Base-by-base conservation (phyloP, 257 asterid species). In the Pogostemon cablin region DNA sequence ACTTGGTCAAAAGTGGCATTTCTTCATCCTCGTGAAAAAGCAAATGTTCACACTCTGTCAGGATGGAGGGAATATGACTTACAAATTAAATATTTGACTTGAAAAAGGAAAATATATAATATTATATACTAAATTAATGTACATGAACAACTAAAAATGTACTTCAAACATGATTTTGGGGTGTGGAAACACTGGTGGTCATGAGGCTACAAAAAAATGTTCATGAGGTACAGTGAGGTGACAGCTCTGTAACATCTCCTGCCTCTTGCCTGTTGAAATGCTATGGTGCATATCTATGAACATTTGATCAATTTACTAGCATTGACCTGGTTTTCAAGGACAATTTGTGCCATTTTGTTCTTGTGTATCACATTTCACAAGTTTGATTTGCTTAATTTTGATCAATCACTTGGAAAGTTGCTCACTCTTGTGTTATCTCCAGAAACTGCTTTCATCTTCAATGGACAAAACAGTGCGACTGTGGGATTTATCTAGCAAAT, bases 391-490 rank as follows among this genome's bases (percentile, higher is more conserved):
- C 65, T 61, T 53, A 55, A 65, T 72, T 62, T 66, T 11, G 67
- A 60, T 74, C 72, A 60, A 53, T 53, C 34, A 62, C 65, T 15
- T 57, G 62, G 17, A 65, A 60, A 60, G 65, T 81, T 15, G 42
- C 75, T 71, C 40, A 72, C n/a, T 41, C 68, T 59, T 72, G 65
- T 72, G 68, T 78, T 62, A 38, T 76, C 77, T 73, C 62, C 88
- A 92, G 98, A 85, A 85, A 80, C 81, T 92, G 81, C 90, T 93
- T 53, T 93, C 98, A 56, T 93, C 98, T 61, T 93, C 98, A 17
- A 93, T 93, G 98, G 98, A 93, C 84, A 90, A 90, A 80, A 90
- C 98, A 20, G 98, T 93, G 79, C 92, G 98, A 67, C 92, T 93
- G 25, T 93, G 98, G 97, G 92, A 93, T 77, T 69, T 93, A 77